Conservation (phyloP, 768 basidiomycete species). For the Lactarius trivialis region DNA sequence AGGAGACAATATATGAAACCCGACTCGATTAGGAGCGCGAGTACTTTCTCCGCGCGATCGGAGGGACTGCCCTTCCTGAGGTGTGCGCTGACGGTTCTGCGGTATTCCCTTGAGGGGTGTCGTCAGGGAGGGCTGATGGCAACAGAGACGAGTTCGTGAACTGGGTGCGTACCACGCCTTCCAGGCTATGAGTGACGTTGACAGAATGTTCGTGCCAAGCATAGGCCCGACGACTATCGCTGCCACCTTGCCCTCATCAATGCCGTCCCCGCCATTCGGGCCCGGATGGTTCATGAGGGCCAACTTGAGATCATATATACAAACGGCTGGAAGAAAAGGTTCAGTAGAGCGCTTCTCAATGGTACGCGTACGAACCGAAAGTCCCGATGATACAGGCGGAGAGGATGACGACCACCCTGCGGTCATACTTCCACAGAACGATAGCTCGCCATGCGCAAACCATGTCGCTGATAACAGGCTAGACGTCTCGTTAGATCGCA, state of each 20-base stretch:
- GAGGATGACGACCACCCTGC: slow-evolving; percentile 12
- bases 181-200: slow-evolving; percentile 16
- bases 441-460: slow-evolving; percentile 19
- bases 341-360: background rate
- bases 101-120: background rate
- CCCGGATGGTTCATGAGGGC: slow-evolving; percentile 6
- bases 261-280: background rate
- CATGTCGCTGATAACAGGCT: slow-evolving; percentile 18
- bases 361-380: background rate
- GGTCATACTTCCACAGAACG: slow-evolving; percentile 12
- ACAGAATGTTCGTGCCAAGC: slow-evolving; percentile 15
- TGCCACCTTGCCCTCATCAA: slow-evolving; percentile 8
- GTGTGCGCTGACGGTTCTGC: slow-evolving; percentile 1
- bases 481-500: background rate
- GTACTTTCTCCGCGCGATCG: slow-evolving; percentile 6
- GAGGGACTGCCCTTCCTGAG: slow-evolving; percentile 7
- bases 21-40: slow-evolving; percentile 18
- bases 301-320: slow-evolving; percentile 11
- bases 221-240: slow-evolving; percentile 12
- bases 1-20: slow-evolving; percentile 14
- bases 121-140: background rate
- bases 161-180: slow-evolving; percentile 18
- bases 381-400: slow-evolving; percentile 7
- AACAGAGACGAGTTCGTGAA: background rate
- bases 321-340: background rate